A percentile compares a stretch with the other conserved stretches of the same genome.
These are phyloP conservation scores for Trichoderma gamsii DNA, from an alignment of 495 filamentous ascomycete species.

Conservation along the genomic window DNA sequence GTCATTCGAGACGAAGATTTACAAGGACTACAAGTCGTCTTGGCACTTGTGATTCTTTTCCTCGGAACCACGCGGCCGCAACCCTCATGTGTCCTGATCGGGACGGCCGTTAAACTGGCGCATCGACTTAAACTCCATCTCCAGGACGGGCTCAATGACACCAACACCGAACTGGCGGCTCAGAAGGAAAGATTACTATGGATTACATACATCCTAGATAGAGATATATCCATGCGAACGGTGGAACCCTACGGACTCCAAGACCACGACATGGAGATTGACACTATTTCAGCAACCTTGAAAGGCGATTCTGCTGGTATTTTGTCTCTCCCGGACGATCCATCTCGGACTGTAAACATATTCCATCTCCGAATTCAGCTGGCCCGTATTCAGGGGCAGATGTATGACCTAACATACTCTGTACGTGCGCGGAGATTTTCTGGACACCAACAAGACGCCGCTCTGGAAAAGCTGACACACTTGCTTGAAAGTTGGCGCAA, in stretches of 20 bases:
- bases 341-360: slow-evolving; percentile 13
- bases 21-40: slow-evolving; percentile 17
- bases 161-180: not conserved
- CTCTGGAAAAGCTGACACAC: too few species aligned
- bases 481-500: too few species aligned
- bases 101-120: slow-evolving; percentile 18
- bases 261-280: slow-evolving; percentile 20
- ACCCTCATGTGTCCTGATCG: slow-evolving; percentile 17
- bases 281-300: slow-evolving; percentile 13
- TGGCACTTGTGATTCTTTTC: slow-evolving; percentile 18
- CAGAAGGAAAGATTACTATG: slow-evolving; percentile 19
- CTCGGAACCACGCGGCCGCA: slow-evolving; percentile 12
- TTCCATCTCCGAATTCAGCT: slow-evolving; percentile 18
- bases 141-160: not conserved
- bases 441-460: too few species aligned
- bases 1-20: slow-evolving; percentile 16
- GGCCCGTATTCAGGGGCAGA: slow-evolving; percentile 19
- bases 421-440: too few species aligned
- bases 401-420: slow-evolving; percentile 19
- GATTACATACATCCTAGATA: slow-evolving; percentile 21
- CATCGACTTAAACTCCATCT: slow-evolving; percentile 19
- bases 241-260: slow-evolving; percentile 13
- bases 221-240: slow-evolving; percentile 16
- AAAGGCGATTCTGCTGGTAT: slow-evolving; percentile 16
- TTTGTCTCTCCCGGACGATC: not conserved